Base-by-base conservation (phyloP, 2,329 filamentous ascomycete genomes). In the Didymella exigua region DNA sequence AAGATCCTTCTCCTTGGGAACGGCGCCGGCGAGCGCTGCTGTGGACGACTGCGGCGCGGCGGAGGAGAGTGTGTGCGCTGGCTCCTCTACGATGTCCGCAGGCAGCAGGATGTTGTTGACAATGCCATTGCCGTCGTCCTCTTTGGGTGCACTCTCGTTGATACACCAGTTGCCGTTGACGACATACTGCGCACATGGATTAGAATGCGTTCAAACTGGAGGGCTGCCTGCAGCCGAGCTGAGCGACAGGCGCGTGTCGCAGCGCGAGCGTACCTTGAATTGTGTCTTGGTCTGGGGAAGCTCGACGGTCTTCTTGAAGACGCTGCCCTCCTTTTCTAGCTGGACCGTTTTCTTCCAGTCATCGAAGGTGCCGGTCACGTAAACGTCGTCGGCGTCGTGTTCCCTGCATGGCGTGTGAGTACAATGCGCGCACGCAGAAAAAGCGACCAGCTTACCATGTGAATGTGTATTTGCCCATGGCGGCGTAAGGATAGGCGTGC, bases 281-380 rank as follows among this genome's bases (percentile, higher is more conserved):
- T 88, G 87, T 66, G 96, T 88, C 79, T 95, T 96, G 61, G 43
- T 78, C 50, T 85, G 80, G 44, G 88, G 81, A 29, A 98, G 82
- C 48, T 85, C 80, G 56, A 99, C 91, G 29, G 86, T 85, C 82
- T 96, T 96, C 77, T 89, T 82, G 76, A 96, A 96, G 67, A 83
- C 68, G 61, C 76, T 75, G 72, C 84, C 89, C 34, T 86, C 82
- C 79, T 91, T 91, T 42, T 92, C 87, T 54, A 99, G 84, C 80
- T 89, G 85, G 75, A 93, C 85, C 52, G 86, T 91, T 82, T 95
- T 93, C 65, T 84, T 84, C 95, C 95, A 99, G 79, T 91, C 84
- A 78, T 98, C 93, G 74, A 98, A 98, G 60, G 90, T 93, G 74
- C 95, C 95, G 34, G 93, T 98, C 67, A 98, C 95, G 77, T 89